phyloP scores from a whole-genome alignment of 2,329 filamentous ascomycete genomes.

The Pseudogymnoascus sp. region DNA sequence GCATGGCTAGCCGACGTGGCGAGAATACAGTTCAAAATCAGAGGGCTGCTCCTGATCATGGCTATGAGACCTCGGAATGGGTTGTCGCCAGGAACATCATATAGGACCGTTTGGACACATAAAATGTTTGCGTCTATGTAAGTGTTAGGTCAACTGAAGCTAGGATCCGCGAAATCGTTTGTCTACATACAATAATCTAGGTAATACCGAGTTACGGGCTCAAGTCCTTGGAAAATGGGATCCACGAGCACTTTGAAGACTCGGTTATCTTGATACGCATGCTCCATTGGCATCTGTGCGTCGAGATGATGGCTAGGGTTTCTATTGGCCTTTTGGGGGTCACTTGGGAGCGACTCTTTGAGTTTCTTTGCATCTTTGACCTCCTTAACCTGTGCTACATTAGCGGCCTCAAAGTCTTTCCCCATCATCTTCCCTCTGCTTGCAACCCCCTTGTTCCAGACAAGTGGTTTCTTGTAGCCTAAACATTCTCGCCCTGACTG shows the following conservation, averaged over 20 bases:
- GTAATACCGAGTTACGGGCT: neutral
- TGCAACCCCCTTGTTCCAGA: constrained; percentile 22
- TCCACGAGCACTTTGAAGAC: neutral
- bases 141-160: neutral
- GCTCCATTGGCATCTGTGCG: neutral
- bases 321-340: neutral
- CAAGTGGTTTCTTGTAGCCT: constrained; percentile 20
- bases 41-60: neutral
- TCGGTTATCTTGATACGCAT: neutral
- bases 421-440: constrained; percentile 24
- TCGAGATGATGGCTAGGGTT: neutral
- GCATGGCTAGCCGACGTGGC: neutral
- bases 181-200: neutral
- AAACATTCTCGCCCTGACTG: constrained; percentile 18
- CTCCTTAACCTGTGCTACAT: neutral
- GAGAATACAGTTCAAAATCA: neutral
- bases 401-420: constrained; percentile 11
- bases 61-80: neutral
- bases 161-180: neutral
- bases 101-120: neutral
- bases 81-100: neutral
- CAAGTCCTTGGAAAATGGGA: neutral
- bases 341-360: neutral
- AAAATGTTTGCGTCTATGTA: neutral
- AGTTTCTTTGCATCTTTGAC: neutral